Evolutionary conservation across 2,329 filamentous ascomycete species (phyloP).

Genomic region (Paracoccidioides lutzii): DNA sequence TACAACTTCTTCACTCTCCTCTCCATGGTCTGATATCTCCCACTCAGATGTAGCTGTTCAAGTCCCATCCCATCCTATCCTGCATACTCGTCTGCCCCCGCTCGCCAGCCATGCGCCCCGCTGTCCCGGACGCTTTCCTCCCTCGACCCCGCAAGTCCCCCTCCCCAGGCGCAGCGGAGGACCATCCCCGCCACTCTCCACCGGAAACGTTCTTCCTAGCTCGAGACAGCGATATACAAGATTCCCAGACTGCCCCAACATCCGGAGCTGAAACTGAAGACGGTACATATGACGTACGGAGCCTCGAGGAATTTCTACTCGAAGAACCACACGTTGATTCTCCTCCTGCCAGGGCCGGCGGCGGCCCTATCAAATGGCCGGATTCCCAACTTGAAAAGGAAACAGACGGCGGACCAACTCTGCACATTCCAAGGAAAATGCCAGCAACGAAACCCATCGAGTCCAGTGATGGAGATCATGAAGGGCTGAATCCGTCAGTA

Average conservation of each 20-base stretch:
- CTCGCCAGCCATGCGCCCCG: slow-evolving; percentile 22
- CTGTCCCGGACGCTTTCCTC: slow-evolving; percentile 21
- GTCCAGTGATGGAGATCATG: background rate
- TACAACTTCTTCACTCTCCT: too few relatives aligned
- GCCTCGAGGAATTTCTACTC: slow-evolving; percentile 44
- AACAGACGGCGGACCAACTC: background rate
- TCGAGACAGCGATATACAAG: slow-evolving; percentile 39
- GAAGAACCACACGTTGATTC: too few relatives aligned
- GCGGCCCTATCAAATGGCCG: slow-evolving; percentile 2
- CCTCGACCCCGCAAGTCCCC: slow-evolving; percentile 25
- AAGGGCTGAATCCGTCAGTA: slow-evolving; percentile 4
- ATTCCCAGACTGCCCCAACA: slow-evolving; percentile 18
- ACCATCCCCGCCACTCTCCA: slow-evolving; percentile 27
- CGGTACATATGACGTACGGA: slow-evolving; percentile 45
- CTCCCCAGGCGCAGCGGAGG: slow-evolving; percentile 18
- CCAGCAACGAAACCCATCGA: background rate
- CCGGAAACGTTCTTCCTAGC: slow-evolving; percentile 50
- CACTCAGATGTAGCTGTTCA: background rate
- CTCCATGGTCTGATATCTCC: background rate
- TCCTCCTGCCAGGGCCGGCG: too few relatives aligned
- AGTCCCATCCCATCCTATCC: background rate
- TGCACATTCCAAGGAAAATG: background rate
- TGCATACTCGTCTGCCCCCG: too few relatives aligned
- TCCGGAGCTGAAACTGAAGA: slow-evolving; percentile 26
- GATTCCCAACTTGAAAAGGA: background rate